Evolutionary conservation across 2,329 filamentous ascomycete genomes (phyloP).

Genomic region (Paracamarosporium sp.): DNA sequence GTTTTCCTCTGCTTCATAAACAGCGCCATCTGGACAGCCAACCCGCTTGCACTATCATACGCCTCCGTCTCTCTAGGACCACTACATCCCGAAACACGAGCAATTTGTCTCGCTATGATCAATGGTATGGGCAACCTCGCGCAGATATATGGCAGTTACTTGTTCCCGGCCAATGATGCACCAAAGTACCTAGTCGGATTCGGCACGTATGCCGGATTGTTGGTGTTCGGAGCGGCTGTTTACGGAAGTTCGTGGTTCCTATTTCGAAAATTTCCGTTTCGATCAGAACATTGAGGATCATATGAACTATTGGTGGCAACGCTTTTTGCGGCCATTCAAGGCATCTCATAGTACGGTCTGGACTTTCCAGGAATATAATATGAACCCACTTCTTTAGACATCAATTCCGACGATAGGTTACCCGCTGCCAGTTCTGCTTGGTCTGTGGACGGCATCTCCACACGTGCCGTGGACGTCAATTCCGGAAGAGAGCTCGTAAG

Average conservation of each 20-base stretch:
- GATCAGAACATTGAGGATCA: constrained; percentile 12
- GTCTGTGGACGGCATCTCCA: not conserved
- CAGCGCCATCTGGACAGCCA: constrained; percentile 32
- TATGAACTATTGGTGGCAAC: not conserved
- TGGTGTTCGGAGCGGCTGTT: constrained; percentile 25
- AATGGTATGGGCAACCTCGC: constrained; percentile 32
- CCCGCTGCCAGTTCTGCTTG: not conserved
- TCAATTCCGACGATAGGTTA: too few species aligned
- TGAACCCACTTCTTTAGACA: too few species aligned
- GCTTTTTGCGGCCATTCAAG: not conserved
- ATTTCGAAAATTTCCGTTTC: constrained; percentile 27
- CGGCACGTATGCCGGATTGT: constrained; percentile 28
- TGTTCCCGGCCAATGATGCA: constrained; percentile 27
- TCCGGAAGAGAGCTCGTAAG: too few species aligned
- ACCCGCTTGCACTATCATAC: constrained; percentile 29
- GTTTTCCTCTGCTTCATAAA: constrained; percentile 35
- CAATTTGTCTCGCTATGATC: constrained; percentile 28
- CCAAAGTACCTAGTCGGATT: constrained; percentile 30
- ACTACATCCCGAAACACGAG: constrained; percentile 28
- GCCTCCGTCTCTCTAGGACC: constrained; percentile 27
- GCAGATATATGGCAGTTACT: constrained; percentile 28
- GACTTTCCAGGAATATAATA: too few species aligned
- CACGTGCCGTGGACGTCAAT: too few species aligned
- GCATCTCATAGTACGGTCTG: too few species aligned
- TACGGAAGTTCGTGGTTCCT: constrained; percentile 26